These are phyloP conservation scores for Quaeritorhiza haematococci DNA, from an alignment of 371 early-diverging fungal genomes.

Conservation along the genomic window DNA sequence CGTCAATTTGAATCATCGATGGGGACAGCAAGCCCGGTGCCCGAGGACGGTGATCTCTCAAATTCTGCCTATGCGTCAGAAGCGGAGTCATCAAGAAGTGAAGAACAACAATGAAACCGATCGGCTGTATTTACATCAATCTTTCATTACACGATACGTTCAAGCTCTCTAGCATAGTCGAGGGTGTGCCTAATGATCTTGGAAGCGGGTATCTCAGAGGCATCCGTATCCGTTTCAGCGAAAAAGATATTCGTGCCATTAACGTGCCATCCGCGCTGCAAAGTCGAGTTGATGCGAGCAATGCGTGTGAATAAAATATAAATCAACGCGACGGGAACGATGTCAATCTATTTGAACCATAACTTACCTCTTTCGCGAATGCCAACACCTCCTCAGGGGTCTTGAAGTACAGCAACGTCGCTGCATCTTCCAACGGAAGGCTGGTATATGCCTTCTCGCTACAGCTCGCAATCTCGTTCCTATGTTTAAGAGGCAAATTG, in stretches of 20 bases:
- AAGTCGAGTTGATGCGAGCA: not conserved
- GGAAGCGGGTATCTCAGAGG: conserved; percentile 70
- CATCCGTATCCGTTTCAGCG: conserved; percentile 43
- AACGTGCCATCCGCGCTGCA: conserved; percentile 78
- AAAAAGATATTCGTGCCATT: conserved; percentile 81
- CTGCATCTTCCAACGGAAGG: conserved; percentile 83
- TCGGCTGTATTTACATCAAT: no score
- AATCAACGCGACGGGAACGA: not conserved
- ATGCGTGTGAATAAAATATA: not conserved
- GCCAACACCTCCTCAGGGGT: conserved; percentile 65
- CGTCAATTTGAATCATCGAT: no score
- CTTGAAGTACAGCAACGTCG: conserved; percentile 81
- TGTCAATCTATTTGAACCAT: not conserved
- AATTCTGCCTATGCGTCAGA: no score
- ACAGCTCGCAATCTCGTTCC: conserved; percentile 91
- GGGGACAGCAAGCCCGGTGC: no score
- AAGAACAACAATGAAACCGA: no score
- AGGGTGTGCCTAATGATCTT: conserved; percentile 79
- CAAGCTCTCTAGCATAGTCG: conserved; percentile 89
- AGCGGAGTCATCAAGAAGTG: no score
- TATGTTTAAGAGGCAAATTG: conserved; percentile 19
- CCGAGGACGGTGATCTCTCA: no score
- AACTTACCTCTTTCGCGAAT: conserved; percentile 70
- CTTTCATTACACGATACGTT: conserved; percentile 95
- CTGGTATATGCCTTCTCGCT: conserved; percentile 85